Conservation (phyloP, 148 eudicot genomes). For the Chenopodium quinoa region DNA sequence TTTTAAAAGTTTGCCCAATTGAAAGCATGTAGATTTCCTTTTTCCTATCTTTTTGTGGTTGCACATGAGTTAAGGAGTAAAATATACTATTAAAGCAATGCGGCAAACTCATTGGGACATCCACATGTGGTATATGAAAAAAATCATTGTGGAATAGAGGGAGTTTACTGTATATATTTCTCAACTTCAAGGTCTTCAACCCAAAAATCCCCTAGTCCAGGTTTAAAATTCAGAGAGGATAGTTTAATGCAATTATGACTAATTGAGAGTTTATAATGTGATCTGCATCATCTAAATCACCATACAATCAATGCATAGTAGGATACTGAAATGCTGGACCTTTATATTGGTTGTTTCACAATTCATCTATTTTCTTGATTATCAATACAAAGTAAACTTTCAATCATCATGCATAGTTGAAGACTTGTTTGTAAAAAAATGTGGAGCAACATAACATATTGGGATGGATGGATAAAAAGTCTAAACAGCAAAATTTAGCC, state of each 20-base stretch:
- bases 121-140: too few species aligned
- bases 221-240: not conserved
- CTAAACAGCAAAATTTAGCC: not conserved
- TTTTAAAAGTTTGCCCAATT: too few species aligned
- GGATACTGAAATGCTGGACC: not conserved
- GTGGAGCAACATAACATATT: not conserved
- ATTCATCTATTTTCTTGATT: not conserved
- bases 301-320: not conserved
- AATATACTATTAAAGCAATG: too few species aligned
- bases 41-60: too few species aligned
- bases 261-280: not conserved
- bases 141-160: too few species aligned
- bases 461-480: not conserved
- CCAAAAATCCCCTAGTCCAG: not conserved
- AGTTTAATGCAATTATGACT: not conserved
- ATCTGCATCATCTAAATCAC: not conserved
- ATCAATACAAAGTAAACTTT: too few species aligned
- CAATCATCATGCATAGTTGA: too few species aligned
- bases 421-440: not conserved
- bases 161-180: too few species aligned
- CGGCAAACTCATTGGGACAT: too few species aligned
- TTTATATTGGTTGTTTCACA: not conserved
- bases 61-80: too few species aligned
- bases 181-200: too few species aligned
- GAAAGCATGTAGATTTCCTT: too few species aligned